These are phyloP conservation scores for Isoetes taiwanensis DNA, from an alignment of 75 land plant genomes.

Conservation along the genomic window DNA sequence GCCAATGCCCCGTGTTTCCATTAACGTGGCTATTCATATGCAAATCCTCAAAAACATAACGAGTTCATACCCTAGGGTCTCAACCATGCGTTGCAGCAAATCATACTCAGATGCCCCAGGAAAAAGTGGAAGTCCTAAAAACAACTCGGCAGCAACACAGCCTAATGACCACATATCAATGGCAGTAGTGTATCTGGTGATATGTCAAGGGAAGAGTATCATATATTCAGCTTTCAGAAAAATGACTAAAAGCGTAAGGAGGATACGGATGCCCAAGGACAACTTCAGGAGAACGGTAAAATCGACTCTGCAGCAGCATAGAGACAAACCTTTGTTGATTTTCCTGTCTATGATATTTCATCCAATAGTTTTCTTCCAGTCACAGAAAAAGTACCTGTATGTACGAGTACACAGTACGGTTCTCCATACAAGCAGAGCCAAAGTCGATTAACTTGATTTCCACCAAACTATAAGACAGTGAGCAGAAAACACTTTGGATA, in stretches of 20 bases:
- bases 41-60: neutral
- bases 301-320: constrained; percentile 66
- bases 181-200: constrained; percentile 65
- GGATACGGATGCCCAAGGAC: constrained; percentile 98
- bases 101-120: constrained; percentile 91
- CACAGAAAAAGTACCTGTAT: constrained; percentile 53
- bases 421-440: constrained; percentile 93
- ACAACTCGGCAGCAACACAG: constrained; percentile 88
- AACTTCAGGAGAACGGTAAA: constrained; percentile 96
- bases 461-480: too few species aligned
- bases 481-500: too few species aligned
- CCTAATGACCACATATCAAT: constrained; percentile 99
- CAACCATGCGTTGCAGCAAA: constrained; percentile 63
- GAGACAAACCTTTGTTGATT: neutral
- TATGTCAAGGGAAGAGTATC: constrained; percentile 20
- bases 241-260: constrained; percentile 5
- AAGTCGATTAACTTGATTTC: constrained; percentile 90
- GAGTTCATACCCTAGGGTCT: constrained; percentile 58
- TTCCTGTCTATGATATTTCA: neutral
- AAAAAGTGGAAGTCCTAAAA: constrained; percentile 82
- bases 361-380: neutral
- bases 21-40: neutral
- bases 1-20: neutral
- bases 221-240: neutral
- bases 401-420: constrained; percentile 80